Conservation (phyloP, 2,329 filamentous ascomycete genomes). For the Colletotrichum karsti region DNA sequence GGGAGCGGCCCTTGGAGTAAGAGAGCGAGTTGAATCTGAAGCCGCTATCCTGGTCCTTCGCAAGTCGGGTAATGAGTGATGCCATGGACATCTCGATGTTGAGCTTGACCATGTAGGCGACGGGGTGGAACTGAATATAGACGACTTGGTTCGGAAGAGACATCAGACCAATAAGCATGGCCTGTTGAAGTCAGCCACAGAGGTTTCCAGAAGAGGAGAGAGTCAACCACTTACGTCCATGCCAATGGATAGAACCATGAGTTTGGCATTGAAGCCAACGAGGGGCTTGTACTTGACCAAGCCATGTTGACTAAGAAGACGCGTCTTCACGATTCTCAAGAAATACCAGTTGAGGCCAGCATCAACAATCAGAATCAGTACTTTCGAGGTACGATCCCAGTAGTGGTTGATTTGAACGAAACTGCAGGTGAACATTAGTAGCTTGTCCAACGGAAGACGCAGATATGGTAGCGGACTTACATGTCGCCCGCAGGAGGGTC, state of each 20-base stretch:
- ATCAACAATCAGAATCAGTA: constrained; percentile 59
- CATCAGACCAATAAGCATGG: constrained; percentile 43
- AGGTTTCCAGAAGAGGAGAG: accelerated
- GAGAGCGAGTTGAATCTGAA: constrained; percentile 21
- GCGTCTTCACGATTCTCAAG: constrained; percentile 52
- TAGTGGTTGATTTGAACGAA: constrained; percentile 54
- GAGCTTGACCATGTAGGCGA: constrained; percentile 62
- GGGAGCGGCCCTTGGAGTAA: not conserved
- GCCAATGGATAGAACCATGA: constrained; percentile 56
- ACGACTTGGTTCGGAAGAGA: constrained; percentile 42
- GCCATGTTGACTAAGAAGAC: constrained; percentile 54
- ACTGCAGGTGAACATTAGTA: too few species aligned
- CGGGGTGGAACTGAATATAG: constrained; percentile 60
- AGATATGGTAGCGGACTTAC: constrained; percentile 32
- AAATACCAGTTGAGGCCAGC: constrained; percentile 62
- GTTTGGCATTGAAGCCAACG: constrained; percentile 56
- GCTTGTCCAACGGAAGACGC: too few species aligned
- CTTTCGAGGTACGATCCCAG: constrained; percentile 63
- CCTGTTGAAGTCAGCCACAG: constrained; percentile 10
- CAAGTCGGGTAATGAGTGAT: constrained; percentile 52
- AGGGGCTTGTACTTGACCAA: constrained; percentile 60
- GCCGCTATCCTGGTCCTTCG: constrained; percentile 19
- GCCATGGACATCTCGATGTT: constrained; percentile 65
- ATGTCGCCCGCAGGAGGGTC: constrained; percentile 45
- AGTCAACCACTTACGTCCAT: constrained; percentile 51